Evolutionary conservation across 73 alveolate genomes (phyloP).

Genomic region (Paramecium pentaurelia): DNA sequence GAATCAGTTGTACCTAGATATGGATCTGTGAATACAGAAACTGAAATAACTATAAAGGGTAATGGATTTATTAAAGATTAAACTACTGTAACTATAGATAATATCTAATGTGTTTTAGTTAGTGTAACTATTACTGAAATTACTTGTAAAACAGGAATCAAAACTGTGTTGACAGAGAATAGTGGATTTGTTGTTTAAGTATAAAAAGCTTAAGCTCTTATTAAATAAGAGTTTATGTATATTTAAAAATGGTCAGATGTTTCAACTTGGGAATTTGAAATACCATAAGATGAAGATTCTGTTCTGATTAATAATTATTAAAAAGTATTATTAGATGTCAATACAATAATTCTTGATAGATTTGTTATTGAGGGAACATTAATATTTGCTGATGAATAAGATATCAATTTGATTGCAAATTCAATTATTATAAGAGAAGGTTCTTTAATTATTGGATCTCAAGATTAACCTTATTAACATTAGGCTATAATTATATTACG

Average conservation of each 20-base stretch:
- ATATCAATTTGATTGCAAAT: constrained; percentile 67
- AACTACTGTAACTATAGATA: constrained; percentile 64
- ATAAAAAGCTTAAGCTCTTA: constrained; percentile 50
- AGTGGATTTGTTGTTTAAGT: neutral
- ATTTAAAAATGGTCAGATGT: constrained; percentile 66
- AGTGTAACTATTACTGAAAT: constrained; percentile 11
- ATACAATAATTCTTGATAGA: constrained; percentile 60
- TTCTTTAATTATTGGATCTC: constrained; percentile 74
- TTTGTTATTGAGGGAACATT: constrained; percentile 75
- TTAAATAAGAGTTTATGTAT: constrained; percentile 61
- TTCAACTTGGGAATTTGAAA: constrained; percentile 74
- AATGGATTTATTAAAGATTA: constrained; percentile 16
- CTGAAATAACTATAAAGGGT: neutral
- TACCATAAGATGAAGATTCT: constrained; percentile 71
- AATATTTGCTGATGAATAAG: constrained; percentile 63
- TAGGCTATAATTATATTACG: constrained; percentile 72
- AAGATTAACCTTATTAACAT: constrained; percentile 66
- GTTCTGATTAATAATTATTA: constrained; percentile 60
- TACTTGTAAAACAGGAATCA: constrained; percentile 63
- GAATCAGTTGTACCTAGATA: neutral
- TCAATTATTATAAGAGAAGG: constrained; percentile 75
- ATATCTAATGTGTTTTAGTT: constrained; percentile 54
- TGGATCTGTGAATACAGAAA: neutral
- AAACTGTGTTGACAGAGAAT: constrained; percentile 25
- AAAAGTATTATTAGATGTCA: constrained; percentile 64